phyloP scores from a whole-genome alignment of 2,329 filamentous ascomycete genomes.

The Colletotrichum karsti region DNA sequence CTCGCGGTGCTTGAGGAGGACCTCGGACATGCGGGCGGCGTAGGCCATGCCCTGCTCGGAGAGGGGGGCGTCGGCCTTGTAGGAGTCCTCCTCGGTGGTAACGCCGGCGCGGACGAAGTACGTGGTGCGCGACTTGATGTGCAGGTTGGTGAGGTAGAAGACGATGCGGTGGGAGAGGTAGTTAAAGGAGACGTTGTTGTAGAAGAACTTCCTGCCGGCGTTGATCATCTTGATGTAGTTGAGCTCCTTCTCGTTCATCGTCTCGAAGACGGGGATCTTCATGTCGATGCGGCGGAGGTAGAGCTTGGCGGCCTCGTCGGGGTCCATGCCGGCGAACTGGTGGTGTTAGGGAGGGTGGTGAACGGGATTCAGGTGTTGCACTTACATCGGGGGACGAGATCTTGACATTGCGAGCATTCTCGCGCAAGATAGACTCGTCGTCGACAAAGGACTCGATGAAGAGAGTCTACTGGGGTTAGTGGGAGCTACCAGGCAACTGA shows the following conservation, averaged over 20 bases:
- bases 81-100: constrained; percentile 87
- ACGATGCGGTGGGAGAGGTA: constrained; percentile 97
- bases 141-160: constrained; percentile 96
- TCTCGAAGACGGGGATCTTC: constrained; percentile 95
- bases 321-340: constrained; percentile 89
- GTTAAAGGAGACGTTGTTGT: constrained; percentile 97
- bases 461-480: constrained; percentile 70
- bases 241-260: constrained; percentile 91
- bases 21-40: constrained; percentile 85
- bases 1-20: constrained; percentile 83
- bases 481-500: neutral
- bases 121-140: constrained; percentile 93
- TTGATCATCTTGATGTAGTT: constrained; percentile 99
- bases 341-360: constrained; percentile 27
- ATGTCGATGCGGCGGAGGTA: constrained; percentile 91
- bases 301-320: constrained; percentile 89
- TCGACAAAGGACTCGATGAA: constrained; percentile 98
- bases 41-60: constrained; percentile 84
- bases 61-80: constrained; percentile 88
- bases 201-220: constrained; percentile 88
- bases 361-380: constrained; percentile 5
- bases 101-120: constrained; percentile 92
- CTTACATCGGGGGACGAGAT: constrained; percentile 94
- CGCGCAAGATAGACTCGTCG: constrained; percentile 90
- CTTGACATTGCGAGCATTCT: constrained; percentile 97